A percentile compares a stretch with the other conserved stretches of the same genome.
Conservation (phyloP, 2,329 filamentous ascomycete species). For the Xylariaceae sp. region DNA sequence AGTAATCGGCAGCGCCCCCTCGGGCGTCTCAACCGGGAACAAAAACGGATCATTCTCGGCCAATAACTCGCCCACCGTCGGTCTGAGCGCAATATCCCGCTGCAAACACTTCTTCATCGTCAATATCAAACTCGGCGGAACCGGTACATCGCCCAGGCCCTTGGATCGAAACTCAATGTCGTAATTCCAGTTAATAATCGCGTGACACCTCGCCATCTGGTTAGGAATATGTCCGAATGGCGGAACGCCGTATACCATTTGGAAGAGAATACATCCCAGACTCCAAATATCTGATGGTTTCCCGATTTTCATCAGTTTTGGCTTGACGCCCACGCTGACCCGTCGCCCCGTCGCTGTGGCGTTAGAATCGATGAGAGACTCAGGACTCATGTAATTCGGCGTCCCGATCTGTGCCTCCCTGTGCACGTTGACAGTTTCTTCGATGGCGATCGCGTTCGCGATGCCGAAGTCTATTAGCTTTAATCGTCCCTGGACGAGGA, state of each 20-base stretch:
- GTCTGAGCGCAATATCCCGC: conserved; percentile 60
- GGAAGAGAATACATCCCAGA: conserved; percentile 92
- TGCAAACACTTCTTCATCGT: conserved; percentile 63
- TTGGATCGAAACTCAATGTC: conserved; percentile 68
- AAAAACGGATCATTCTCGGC: conserved; percentile 60
- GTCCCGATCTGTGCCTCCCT: conserved; percentile 94
- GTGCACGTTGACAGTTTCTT: conserved; percentile 96
- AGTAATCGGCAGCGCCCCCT: conserved; percentile 56
- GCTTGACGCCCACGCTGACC: conserved; percentile 36
- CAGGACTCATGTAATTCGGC: conserved; percentile 98
- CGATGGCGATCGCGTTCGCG: conserved; percentile 91
- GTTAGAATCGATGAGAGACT: conserved; percentile 87
- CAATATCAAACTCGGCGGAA: conserved; percentile 57
- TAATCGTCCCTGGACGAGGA: conserved; percentile 82
- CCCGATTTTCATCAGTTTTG: conserved; percentile 89
- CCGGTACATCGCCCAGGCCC: conserved; percentile 63
- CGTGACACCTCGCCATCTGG: conserved; percentile 80
- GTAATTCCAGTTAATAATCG: conserved; percentile 78
- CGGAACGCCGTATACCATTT: conserved; percentile 96
- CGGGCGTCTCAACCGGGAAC: conserved; percentile 57
- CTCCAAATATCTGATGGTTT: conserved; percentile 97
- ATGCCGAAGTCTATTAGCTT: conserved; percentile 99
- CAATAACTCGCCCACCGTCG: conserved; percentile 62
- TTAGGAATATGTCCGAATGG: conserved; percentile 92
- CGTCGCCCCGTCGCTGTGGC: conserved; percentile 40